phyloP scores from a whole-genome alignment of 2,329 filamentous ascomycete species.

The Ophiostoma sp. region DNA sequence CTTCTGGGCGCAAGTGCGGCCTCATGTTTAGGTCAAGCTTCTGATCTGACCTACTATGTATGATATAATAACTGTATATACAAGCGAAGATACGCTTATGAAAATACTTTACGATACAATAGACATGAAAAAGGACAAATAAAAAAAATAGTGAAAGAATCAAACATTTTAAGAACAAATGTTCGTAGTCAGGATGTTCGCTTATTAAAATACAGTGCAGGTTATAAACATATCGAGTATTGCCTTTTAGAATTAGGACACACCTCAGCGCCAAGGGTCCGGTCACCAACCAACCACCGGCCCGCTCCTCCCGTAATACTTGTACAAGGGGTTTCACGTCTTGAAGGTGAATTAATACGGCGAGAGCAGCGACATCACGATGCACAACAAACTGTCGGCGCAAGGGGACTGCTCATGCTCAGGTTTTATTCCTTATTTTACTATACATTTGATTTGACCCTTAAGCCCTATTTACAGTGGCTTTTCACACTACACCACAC shows the following conservation, averaged over 20 bases:
- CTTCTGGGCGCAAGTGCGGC: conserved; percentile 30
- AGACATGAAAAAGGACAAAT: background rate
- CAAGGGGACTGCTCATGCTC: background rate
- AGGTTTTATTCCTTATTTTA: background rate
- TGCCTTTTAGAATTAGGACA: background rate
- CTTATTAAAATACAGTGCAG: background rate
- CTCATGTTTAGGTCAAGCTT: background rate
- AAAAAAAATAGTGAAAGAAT: background rate
- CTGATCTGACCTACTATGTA: background rate
- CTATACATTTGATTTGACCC: background rate
- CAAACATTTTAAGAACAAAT: background rate
- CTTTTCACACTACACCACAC: background rate
- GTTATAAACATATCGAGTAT: background rate
- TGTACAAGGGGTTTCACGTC: background rate
- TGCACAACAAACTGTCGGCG: background rate
- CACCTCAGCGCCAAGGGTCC: background rate
- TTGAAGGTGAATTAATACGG: background rate
- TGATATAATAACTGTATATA: background rate
- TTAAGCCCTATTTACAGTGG: background rate
- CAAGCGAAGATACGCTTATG: background rate
- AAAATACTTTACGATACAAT: background rate
- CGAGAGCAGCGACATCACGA: background rate
- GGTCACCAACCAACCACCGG: background rate
- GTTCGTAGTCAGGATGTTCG: background rate
- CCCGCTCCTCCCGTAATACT: background rate